A percentile compares a stretch with the other conserved stretches of the same genome.
Evolutionary conservation across 2,329 filamentous ascomycete species (phyloP).

Genomic region (Leptosphaerulina australis): DNA sequence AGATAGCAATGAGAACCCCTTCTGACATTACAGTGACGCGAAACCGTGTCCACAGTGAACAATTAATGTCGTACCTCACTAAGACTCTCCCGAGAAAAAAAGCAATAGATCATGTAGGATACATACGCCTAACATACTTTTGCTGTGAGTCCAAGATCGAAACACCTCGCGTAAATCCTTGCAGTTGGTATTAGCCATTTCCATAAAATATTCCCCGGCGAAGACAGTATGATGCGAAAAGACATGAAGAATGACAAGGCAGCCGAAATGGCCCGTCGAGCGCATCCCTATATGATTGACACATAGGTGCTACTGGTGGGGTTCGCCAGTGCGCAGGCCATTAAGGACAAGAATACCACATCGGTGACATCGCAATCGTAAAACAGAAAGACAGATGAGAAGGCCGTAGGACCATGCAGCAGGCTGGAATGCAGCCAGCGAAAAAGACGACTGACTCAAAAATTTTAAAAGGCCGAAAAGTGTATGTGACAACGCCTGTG

Average conservation of each 20-base stretch:
- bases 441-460: not conserved
- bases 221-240: slow-evolving; percentile 8
- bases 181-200: slow-evolving; percentile 8
- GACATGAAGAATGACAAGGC: not conserved
- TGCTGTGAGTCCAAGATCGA: slow-evolving; percentile 15
- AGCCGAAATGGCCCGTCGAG: not conserved
- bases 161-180: slow-evolving; percentile 12
- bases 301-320: too few relatives aligned
- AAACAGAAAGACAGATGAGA: slow-evolving; percentile 4
- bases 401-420: slow-evolving; percentile 4
- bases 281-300: too few relatives aligned
- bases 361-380: not conserved
- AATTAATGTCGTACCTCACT: slow-evolving; percentile 1
- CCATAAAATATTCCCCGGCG: slow-evolving; percentile 10
- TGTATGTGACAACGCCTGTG: slow-evolving; percentile 18
- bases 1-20: slow-evolving; percentile 1
- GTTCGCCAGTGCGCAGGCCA: not conserved
- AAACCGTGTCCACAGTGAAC: slow-evolving; percentile 1
- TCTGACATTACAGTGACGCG: slow-evolving; percentile 13
- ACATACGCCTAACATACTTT: slow-evolving; percentile 17
- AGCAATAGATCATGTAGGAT: slow-evolving; percentile 15
- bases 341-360: too few relatives aligned
- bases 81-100: slow-evolving; percentile 2
- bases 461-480: slow-evolving; percentile 6
- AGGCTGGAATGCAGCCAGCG: not conserved